Percentiles rank a stretch among this genome's conserved stretches.
Conservation (phyloP, 768 basidiomycete species). For the Trametes cubensis region DNA sequence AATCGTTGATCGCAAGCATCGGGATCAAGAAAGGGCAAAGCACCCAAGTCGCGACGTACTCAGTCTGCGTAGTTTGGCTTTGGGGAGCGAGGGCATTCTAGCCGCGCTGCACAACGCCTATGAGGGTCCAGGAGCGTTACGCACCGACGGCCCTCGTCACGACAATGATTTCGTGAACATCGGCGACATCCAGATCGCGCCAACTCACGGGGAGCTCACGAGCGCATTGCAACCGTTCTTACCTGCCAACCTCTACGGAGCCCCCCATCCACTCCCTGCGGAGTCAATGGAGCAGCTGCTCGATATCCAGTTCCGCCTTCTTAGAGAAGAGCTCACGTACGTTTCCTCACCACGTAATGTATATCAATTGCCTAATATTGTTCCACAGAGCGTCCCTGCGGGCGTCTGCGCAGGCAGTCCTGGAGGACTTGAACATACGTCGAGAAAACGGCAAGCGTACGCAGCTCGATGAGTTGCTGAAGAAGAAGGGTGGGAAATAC, state of each 20-base stretch:
- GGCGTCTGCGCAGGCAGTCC: constrained; percentile 50
- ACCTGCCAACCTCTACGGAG: constrained; percentile 59
- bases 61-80: background rate
- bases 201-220: constrained; percentile 67
- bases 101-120: constrained; percentile 27
- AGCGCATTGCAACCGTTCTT: constrained; percentile 55
- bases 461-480: constrained; percentile 47
- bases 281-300: constrained; percentile 66
- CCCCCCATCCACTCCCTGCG: constrained; percentile 60
- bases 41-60: background rate
- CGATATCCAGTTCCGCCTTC: constrained; percentile 74
- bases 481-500: constrained; percentile 62
- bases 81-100: constrained; percentile 20
- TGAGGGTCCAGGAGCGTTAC: constrained; percentile 33
- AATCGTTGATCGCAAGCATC: constrained; percentile 31
- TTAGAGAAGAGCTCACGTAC: constrained; percentile 72
- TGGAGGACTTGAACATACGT: constrained; percentile 44
- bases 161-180: constrained; percentile 68
- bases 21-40: constrained; percentile 2
- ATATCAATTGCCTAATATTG: no score
- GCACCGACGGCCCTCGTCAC: constrained; percentile 57
- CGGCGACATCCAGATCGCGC: constrained; percentile 60
- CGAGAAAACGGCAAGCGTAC: constrained; percentile 33
- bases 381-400: constrained; percentile 53
- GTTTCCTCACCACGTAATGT: constrained; percentile 22